phyloP scores from a whole-genome alignment of 2,329 filamentous ascomycete species.

The Exophiala oligosperma region DNA sequence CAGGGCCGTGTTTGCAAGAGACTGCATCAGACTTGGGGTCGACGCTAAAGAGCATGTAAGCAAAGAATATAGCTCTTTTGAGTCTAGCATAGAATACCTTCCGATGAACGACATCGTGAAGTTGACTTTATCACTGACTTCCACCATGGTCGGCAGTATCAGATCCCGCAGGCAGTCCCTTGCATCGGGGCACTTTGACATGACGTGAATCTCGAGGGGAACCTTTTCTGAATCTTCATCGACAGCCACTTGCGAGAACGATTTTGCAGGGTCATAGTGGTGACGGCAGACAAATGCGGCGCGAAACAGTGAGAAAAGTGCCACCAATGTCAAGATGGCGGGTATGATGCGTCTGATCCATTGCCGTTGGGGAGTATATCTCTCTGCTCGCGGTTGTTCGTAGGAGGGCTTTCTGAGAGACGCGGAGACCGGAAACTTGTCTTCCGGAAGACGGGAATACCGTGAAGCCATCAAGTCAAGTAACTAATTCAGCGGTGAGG shows the following conservation, averaged over 20 bases:
- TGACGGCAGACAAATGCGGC: constrained; percentile 23
- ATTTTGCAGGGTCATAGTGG: constrained; percentile 17
- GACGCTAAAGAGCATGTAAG: constrained; percentile 45
- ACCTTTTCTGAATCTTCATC: constrained; percentile 45
- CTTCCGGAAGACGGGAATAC: background rate
- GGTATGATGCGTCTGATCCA: constrained; percentile 17
- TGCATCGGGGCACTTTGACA: constrained; percentile 95
- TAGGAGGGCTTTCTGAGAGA: background rate
- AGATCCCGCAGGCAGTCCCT: constrained; percentile 77
- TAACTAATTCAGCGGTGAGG: background rate
- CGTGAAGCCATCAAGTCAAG: background rate
- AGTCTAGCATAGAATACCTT: constrained; percentile 51
- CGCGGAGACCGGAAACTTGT: background rate
- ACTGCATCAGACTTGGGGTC: constrained; percentile 76
- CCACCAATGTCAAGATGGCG: constrained; percentile 22
- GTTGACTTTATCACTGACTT: constrained; percentile 78
- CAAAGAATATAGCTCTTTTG: constrained; percentile 4
- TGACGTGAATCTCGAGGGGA: constrained; percentile 90
- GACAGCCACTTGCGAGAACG: background rate
- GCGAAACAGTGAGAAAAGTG: constrained; percentile 18
- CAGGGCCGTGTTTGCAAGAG: constrained; percentile 82
- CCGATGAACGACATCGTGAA: constrained; percentile 92
- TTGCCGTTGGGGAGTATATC: background rate
- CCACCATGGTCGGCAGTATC: constrained; percentile 83
- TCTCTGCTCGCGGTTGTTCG: background rate